Evolutionary conservation across 495 filamentous ascomycete species (phyloP), one percentile per base, ranked within the genome.

Genomic region (Extremus antarcticus): DNA sequence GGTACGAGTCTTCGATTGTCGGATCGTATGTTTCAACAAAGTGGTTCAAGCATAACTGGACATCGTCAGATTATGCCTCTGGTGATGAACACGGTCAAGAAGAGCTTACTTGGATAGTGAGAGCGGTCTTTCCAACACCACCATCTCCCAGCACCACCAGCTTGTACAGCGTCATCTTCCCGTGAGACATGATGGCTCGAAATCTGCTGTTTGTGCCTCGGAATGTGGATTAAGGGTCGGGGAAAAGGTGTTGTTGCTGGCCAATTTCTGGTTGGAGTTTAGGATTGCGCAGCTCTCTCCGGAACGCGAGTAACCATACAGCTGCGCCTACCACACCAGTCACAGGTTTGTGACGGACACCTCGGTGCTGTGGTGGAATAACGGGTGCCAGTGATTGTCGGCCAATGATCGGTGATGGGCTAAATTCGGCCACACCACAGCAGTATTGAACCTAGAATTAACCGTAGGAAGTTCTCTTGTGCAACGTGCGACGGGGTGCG

Each of bases 81-180:
- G 49, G 15, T 21, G 43, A 51, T 57, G 53, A 54, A 50, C 32
- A 62, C 9, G 35, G n/a, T 39, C 10, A 46, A 19, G 20, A 16
- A 9, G 11, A 2, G 69, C 85, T 73, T 69, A 95, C 84, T 78
- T 98, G 92, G 70, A 97, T 97, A 43, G 92, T 98, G 64, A 98
- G 73, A 53, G 92, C 92, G 25, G 92, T 98, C 78, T 98, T 98
- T 47, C 92, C 92, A 52, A 95, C 90, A 68, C 87, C 86, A 71
- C 87, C 87, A 66, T 90, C 87, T 53, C 92, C 92, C 32, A 97
- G 79, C 74, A 98, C 92, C 79, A 97, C 92, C 79, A 98, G 74
- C 72, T 97, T 98, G 74, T 97, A 95, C 68, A 96, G 74, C 65
- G 90, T 94, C 91, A 95, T 95, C 78, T 92, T 85, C 49, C 80